Evolutionary conservation across 495 filamentous ascomycete genomes (phyloP).

Genomic region (Cercophora sp.): DNA sequence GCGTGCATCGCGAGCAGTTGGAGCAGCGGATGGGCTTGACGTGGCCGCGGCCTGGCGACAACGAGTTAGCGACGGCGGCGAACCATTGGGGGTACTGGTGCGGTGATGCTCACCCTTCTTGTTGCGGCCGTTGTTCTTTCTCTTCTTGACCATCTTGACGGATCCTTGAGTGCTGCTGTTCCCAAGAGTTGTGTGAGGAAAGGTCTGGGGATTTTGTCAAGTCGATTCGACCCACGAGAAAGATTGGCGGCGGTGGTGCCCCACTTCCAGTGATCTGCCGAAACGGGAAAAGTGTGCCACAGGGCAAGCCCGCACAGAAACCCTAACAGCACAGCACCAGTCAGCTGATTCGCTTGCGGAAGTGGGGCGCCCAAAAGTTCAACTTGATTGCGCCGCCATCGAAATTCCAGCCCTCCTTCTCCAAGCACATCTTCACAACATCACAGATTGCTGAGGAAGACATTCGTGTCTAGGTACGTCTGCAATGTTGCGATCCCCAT

Average conservation of each 20-base stretch:
- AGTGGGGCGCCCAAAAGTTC: conserved; percentile 32
- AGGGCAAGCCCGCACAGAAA: conserved; percentile 25
- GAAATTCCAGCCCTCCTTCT: conserved; percentile 27
- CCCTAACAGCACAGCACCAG: conserved; percentile 26
- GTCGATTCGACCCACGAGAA: conserved; percentile 25
- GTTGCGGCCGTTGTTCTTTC: conserved; percentile 98
- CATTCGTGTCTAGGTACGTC: conserved; percentile 55
- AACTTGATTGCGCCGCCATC: conserved; percentile 15
- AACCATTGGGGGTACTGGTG: neutral
- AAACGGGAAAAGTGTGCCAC: conserved; percentile 7
- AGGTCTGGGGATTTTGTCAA: conserved; percentile 20
- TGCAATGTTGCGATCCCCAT: conserved; percentile 30
- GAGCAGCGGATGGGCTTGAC: conserved; percentile 99
- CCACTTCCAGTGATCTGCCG: conserved; percentile 13
- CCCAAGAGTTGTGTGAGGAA: conserved; percentile 30
- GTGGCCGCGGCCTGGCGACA: conserved; percentile 67
- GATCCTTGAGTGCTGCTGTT: conserved; percentile 44
- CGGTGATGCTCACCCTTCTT: conserved; percentile 71
- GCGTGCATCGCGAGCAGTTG: conserved; percentile 99
- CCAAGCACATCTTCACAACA: conserved; percentile 35
- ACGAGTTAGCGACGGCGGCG: neutral
- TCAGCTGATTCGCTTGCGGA: conserved; percentile 29
- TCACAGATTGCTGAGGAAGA: conserved; percentile 54
- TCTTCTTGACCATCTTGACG: conserved; percentile 99
- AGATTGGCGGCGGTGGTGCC: conserved; percentile 17